Evolutionary conservation across 768 basidiomycete species (phyloP), one percentile per base, ranked within the genome.

Genomic region (Thelephora ganbajun): DNA sequence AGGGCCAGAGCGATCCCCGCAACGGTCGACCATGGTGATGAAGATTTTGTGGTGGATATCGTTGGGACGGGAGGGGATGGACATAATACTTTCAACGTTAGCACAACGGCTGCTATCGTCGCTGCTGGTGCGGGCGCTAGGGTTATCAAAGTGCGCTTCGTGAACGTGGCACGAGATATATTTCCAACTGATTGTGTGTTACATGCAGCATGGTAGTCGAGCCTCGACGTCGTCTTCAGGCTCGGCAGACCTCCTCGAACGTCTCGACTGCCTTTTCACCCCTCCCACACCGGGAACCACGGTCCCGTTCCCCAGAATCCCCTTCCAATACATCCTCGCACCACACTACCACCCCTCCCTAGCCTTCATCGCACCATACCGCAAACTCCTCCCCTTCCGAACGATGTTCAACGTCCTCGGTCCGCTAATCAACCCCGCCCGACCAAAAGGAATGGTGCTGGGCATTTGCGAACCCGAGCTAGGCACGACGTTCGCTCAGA

Each of bases 391-490:
- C 46, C 90, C 91, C 42, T 97, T 94, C 69, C 83, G 92, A 42
- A 97, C 94, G 7, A 81, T 99, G 69, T 97, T 96, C 75, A 98
- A 99, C 65, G 68, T 92, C 50, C 72, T 97, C 30, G 93, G 96
- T 0, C 96, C 94, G 0, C 74, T 98, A 35, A 83, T 94, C 64
- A 97, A 94, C 64, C 96, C 94, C 2, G 82, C 88, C 0, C 66
- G 70, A 7, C 94, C 96, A 2, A 72, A 71, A 3, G 83, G 89
- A 2, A 92, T 97, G 84, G 77, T 98, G 3, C 71, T 98, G 34
- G 94, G 94, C 39, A 83, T 99, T 33, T 84, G 91, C 7, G 82
- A 81, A 50, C 78, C 68, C 43, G 79, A 80, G 56, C 76, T 99
- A 19, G 94, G 93, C 0, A 61, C 67, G 5, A 79, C 86, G 0